Percentiles rank a stretch among this genome's conserved stretches.
phyloP scores from a whole-genome alignment of 129 eudicot species.

The Flaveria trinervia region DNA sequence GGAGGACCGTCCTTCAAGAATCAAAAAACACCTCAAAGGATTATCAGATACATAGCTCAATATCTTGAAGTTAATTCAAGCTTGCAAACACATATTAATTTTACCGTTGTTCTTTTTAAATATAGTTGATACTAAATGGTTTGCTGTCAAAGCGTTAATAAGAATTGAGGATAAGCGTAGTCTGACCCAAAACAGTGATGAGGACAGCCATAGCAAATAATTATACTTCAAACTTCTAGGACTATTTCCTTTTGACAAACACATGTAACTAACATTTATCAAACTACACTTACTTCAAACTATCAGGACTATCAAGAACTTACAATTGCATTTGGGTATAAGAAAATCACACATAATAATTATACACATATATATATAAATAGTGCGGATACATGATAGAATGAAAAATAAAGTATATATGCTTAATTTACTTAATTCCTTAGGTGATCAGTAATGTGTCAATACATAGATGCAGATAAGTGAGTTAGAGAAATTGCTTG shows the following conservation, averaged over 20 bases:
- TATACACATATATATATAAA: no score
- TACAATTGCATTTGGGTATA: slow-evolving; percentile 15
- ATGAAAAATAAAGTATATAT: not conserved
- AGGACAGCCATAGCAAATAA: slow-evolving; percentile 4
- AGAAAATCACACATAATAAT: not conserved
- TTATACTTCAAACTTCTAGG: slow-evolving; percentile 12
- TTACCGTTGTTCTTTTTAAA: not conserved
- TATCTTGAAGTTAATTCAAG: slow-evolving; percentile 1
- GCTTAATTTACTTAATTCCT: slow-evolving; percentile 12
- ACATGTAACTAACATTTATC: not conserved
- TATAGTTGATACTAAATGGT: not conserved
- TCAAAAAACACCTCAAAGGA: slow-evolving; percentile 5
- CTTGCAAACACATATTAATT: not conserved
- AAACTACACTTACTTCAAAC: slow-evolving; percentile 24
- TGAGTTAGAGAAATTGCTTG: not conserved
- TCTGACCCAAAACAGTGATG: not conserved
- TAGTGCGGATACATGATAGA: no score
- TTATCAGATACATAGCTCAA: slow-evolving; percentile 5
- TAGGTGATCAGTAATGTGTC: slow-evolving; percentile 9
- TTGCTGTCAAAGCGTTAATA: not conserved
- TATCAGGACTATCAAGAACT: not conserved
- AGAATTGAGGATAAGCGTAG: not conserved
- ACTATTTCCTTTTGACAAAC: not conserved
- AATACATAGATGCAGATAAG: slow-evolving; percentile 10
- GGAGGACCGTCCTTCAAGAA: not conserved